Percentiles rank a stretch among this genome's conserved stretches.
These are phyloP conservation scores for Neurospora africana DNA, from an alignment of 495 filamentous ascomycete species.

Conservation along the genomic window DNA sequence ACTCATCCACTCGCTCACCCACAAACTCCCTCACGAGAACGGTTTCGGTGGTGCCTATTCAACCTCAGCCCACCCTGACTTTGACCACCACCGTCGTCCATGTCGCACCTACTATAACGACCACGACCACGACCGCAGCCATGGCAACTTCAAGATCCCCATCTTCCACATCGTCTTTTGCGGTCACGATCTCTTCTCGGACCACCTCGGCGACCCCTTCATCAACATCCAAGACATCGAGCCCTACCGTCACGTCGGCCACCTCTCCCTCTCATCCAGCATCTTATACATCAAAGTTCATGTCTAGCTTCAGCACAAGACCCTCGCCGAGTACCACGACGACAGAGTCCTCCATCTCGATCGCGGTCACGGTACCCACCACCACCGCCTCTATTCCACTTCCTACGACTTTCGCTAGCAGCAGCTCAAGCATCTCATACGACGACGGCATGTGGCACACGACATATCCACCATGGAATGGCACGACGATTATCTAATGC, in stretches of 20 bases:
- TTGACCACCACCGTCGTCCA: conserved; percentile 5
- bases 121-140: neutral
- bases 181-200: neutral
- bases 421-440: conserved; percentile 11
- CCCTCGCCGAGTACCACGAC: neutral
- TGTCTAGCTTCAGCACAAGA: neutral
- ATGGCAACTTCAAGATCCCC: neutral
- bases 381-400: neutral
- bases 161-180: neutral
- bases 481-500: conserved; percentile 12
- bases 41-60: conserved; percentile 8
- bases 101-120: neutral
- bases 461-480: conserved; percentile 30
- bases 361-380: neutral
- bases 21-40: neutral
- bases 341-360: neutral
- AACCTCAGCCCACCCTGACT: conserved; percentile 4
- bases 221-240: neutral
- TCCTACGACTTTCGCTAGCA: conserved; percentile 1
- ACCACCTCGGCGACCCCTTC: conserved; percentile 6
- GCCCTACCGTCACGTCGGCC: neutral
- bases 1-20: neutral
- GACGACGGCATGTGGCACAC: conserved; percentile 31
- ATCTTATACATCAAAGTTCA: conserved; percentile 16
- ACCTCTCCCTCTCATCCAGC: conserved; percentile 3